These are phyloP conservation scores for Madurella fahalii DNA, from an alignment of 2,329 filamentous ascomycete species.

Conservation along the genomic window DNA sequence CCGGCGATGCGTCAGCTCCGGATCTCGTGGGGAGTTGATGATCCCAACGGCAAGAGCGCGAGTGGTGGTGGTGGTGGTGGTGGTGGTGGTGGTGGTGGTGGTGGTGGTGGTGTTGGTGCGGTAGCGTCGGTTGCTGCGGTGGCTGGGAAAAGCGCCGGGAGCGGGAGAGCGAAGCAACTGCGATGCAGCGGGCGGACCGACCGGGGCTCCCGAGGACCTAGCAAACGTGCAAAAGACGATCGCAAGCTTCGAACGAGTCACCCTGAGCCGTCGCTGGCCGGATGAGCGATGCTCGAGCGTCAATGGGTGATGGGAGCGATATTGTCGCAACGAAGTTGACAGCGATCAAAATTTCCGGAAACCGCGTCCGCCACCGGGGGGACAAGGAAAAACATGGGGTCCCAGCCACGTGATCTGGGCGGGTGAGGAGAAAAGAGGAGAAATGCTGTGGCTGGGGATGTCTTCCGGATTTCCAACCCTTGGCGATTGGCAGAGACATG, in stretches of 20 bases:
- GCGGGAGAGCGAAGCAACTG: background rate
- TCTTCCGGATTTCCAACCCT: background rate
- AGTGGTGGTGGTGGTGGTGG: too few relatives aligned
- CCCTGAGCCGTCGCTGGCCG: slow-evolving; percentile 9
- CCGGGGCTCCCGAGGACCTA: background rate
- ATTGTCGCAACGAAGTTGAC: slow-evolving; percentile 26
- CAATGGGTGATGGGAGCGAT: slow-evolving; percentile 26
- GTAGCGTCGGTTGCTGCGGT: slow-evolving; percentile 8
- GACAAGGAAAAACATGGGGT: slow-evolving; percentile 9
- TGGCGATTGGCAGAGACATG: background rate
- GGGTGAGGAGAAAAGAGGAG: slow-evolving; percentile 5
- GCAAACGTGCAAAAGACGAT: slow-evolving; percentile 8
- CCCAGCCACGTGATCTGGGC: slow-evolving; percentile 26
- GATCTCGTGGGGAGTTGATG: background rate
- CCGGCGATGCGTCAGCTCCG: slow-evolving; percentile 3
- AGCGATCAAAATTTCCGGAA: slow-evolving; percentile 24
- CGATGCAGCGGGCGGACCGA: background rate
- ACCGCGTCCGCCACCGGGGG: slow-evolving; percentile 23
- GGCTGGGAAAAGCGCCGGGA: slow-evolving; percentile 17
- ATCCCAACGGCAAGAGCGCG: background rate
- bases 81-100: too few relatives aligned
- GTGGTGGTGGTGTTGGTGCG: background rate
- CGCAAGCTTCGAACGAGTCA: slow-evolving; percentile 5
- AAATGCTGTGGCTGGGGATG: slow-evolving; percentile 21
- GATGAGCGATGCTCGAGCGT: slow-evolving; percentile 20